Evolutionary conservation across 2,329 filamentous ascomycete genomes (phyloP), one percentile per base, ranked within the genome.

Genomic region (Aspergillus nomiae): DNA sequence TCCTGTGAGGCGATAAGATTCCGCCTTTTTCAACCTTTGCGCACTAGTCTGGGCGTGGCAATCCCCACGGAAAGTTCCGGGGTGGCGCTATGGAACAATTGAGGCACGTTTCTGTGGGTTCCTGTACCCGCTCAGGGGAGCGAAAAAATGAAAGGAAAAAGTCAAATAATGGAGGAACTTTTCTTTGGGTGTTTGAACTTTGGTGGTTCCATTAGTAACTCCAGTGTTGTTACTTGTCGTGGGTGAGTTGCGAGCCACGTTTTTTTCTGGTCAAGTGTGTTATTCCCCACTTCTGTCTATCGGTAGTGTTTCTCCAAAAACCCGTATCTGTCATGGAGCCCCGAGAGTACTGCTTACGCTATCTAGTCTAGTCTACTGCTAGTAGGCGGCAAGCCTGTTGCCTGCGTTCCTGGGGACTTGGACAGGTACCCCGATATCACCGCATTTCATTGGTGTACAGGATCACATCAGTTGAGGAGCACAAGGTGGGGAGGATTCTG

Each of bases 61-160:
- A 66, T 65, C 64, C 55, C 62, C 58, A 59, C 66, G 66, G 67
- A 69, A 67, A 59, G 59, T 58, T 58, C 66, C 67, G 63, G 65
- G 58, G 64, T 65, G 63, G 64, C 63, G 61, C 61, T 63, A 59
- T 50, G 60, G 63, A 51, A 30, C 50, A 56, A 41, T 58, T 50
- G 38, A 24, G 34, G 43, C n/a, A 19, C 28, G 6, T 59, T 59
- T 10, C n/a, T 38, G 32, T 55, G 51, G 51, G 34, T 55, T 55
- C 32, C 19, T 38, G 51, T 55, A 38, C 51, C 51, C 51, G 51
- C 51, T 38, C 32, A 55, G 32, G 51, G 51, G 51, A 38, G 11
- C 5, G 24, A 41, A 26, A 11, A 9, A 32, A 12, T 7, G 14
- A 24, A 24, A 10, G 24, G 19, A 38, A 55, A 55, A 55, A 55